Conservation (phyloP, 2,329 filamentous ascomycete genomes). For the Ophiostoma triangulosporum region DNA sequence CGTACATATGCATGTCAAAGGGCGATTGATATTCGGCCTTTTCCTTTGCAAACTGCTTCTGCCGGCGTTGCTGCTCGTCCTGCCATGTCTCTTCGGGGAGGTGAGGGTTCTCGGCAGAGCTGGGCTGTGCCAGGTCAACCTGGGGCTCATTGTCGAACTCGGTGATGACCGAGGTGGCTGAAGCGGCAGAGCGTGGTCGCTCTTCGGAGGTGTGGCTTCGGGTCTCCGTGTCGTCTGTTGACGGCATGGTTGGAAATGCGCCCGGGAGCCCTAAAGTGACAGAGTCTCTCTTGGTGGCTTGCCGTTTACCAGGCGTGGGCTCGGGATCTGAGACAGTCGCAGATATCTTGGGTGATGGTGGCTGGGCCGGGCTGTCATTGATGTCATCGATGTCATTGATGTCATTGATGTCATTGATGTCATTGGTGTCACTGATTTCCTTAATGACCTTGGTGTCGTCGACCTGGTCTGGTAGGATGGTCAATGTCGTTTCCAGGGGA, state of each 20-base stretch:
- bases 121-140: conserved; percentile 34
- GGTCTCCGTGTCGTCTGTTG: conserved; percentile 21
- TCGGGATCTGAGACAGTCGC: conserved; percentile 8
- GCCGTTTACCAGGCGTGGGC: conserved; percentile 7
- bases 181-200: conserved; percentile 44
- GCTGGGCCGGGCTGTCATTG: neutral
- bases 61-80: neutral
- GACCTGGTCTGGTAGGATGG: neutral
- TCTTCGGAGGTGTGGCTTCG: conserved; percentile 28
- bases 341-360: neutral
- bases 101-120: neutral
- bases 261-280: conserved; percentile 55
- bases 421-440: too few species aligned
- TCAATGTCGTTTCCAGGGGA: neutral
- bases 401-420: too few species aligned
- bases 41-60: neutral
- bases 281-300: conserved; percentile 33
- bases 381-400: too few species aligned
- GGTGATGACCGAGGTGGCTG: conserved; percentile 46
- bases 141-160: conserved; percentile 65
- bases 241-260: conserved; percentile 32
- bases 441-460: neutral
- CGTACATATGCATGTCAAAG: conserved; percentile 27
- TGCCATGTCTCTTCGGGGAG: neutral
- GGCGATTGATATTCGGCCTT: conserved; percentile 14